Evolutionary conservation across 1,284 basidiomycete species (phyloP).

Genomic region (Cutaneotrichosporon cutaneum): DNA sequence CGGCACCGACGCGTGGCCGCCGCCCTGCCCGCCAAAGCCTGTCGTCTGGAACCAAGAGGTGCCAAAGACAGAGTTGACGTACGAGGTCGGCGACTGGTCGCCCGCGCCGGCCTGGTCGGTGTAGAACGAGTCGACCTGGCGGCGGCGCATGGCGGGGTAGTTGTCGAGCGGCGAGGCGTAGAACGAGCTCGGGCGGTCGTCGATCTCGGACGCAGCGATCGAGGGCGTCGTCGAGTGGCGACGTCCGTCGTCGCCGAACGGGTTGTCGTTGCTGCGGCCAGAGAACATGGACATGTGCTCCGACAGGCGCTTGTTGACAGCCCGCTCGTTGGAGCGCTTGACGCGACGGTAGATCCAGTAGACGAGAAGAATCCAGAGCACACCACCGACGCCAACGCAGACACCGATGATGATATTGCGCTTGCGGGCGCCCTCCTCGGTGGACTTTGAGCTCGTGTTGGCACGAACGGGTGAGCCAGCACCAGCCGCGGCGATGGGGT

Average conservation of each 20-base stretch:
- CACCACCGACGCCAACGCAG: slow-evolving; percentile 50
- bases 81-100: slow-evolving; percentile 24
- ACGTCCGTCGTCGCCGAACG: slow-evolving; percentile 28
- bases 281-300: slow-evolving; percentile 54
- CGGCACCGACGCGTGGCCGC: not conserved
- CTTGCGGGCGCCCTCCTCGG: slow-evolving; percentile 29
- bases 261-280: slow-evolving; percentile 27
- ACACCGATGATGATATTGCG: slow-evolving; percentile 53
- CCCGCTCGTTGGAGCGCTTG: slow-evolving; percentile 50
- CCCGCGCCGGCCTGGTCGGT: slow-evolving; percentile 21
- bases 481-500: slow-evolving; percentile 28
- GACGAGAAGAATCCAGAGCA: slow-evolving; percentile 50
- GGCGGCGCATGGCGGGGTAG: slow-evolving; percentile 41
- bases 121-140: slow-evolving; percentile 28
- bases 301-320: slow-evolving; percentile 51
- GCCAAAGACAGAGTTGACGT: slow-evolving; percentile 37
- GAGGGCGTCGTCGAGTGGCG: slow-evolving; percentile 40
- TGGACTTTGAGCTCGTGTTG: not conserved
- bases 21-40: not conserved
- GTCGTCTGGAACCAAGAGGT: slow-evolving; percentile 27
- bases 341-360: slow-evolving; percentile 53
- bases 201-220: slow-evolving; percentile 51
- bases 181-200: slow-evolving; percentile 53
- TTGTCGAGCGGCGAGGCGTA: slow-evolving; percentile 53
- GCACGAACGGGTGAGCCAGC: not conserved